These are phyloP conservation scores for Hemileccinum rubropunctum DNA, from an alignment of 768 basidiomycete species.

Conservation along the genomic window DNA sequence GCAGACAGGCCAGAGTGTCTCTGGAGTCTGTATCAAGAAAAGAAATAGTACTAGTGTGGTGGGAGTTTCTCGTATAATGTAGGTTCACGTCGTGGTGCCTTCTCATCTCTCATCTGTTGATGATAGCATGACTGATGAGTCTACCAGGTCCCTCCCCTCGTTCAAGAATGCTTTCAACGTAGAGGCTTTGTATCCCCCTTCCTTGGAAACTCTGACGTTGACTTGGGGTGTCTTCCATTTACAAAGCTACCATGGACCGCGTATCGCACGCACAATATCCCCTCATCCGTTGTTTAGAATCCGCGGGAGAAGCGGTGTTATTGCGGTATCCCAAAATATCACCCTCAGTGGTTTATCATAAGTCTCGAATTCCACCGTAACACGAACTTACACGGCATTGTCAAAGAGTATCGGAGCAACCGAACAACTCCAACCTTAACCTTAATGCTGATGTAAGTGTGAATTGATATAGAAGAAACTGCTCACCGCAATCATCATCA, in stretches of 20 bases:
- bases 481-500: background rate
- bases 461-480: background rate
- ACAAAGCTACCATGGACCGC: background rate
- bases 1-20: slow-evolving; percentile 1
- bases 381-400: background rate
- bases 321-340: background rate
- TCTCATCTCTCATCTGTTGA: background rate
- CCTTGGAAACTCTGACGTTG: background rate
- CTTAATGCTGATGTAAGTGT: background rate
- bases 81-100: background rate
- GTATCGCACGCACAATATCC: background rate
- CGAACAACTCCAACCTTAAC: background rate
- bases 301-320: slow-evolving; percentile 11
- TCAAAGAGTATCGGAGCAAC: background rate
- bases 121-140: background rate
- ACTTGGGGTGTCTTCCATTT: background rate
- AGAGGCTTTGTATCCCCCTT: background rate
- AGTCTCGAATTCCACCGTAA: background rate
- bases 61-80: background rate
- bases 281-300: background rate
- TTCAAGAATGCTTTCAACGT: background rate
- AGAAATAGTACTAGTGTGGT: background rate
- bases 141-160: background rate
- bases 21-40: slow-evolving; percentile 5
- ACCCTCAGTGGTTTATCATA: background rate